Base-by-base conservation (phyloP, 2,329 filamentous ascomycete genomes). In the Aureobasidium sp. region DNA sequence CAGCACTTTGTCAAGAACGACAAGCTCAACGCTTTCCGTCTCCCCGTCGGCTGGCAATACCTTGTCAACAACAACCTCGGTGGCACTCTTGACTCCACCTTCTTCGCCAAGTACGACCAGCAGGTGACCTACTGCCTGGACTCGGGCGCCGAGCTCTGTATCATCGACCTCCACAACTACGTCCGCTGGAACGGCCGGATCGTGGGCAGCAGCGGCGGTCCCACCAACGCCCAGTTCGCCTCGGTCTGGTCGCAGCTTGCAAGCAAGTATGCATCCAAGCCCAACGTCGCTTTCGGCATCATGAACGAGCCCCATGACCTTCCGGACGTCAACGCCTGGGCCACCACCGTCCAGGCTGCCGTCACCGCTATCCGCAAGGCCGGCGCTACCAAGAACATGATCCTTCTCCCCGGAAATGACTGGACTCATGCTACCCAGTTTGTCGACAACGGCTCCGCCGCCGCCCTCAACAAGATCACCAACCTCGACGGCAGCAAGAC, bases 231-330 rank as follows among this genome's bases (percentile, higher is more conserved):
- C 11, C 72, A 83, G 15, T 84, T 87, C 65, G 80, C 77, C 3
- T 74, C 73, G 43, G 71, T 88, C 5, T 88, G 85, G 85, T 70
- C 65, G 31, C 73, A 76, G 67, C 63, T 77, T 4, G 85, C 85
- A 1, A 74, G 72, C 1, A 82, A 83, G 67, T 57, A 88, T 70
- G 78, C 76, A 23, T 67, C 67, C 6, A 72, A 83, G 53, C 69
- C 76, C 38, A 82, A 80, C 62, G 72, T 88, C 27, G 76, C 81
- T 3, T 86, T 88, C 64, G 84, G 84, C 15, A 69, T 88, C 46
- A 88, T 88, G 84, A 89, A 88, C 72, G 86, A 77, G 72, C 85
- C 85, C 7, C 83, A 87, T 69, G 80, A 84, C 53, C 61, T 71
- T 57, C 37, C 23, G 31, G 78, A 84, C 66, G 75, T 86, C 64